Evolutionary conservation across 2,329 filamentous ascomycete species (phyloP), one percentile per base, ranked within the genome.

Genomic region (Cytospora chrysosperma): DNA sequence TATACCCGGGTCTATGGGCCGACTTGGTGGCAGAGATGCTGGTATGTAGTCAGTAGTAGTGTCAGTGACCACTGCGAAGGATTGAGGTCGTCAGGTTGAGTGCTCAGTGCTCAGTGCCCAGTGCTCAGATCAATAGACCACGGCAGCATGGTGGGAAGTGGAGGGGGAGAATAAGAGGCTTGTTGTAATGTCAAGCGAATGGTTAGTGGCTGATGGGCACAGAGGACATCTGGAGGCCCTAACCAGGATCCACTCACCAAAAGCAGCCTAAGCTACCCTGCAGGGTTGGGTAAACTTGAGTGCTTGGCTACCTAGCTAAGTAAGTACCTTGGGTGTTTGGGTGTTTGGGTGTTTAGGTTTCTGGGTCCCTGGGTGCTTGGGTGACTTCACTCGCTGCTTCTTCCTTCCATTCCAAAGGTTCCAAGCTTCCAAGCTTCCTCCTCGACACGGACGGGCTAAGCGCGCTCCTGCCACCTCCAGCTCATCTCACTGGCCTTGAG

Each of bases 201-300:
- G 43, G 43, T n/a, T 47, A 47, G 43, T 47, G 37, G 37, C 19
- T 40, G 19, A 47, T 40, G 47, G 57, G 40, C 51, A 49, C 51
- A 30, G 40, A 49, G 54, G 59, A n/a, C n/a, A n/a, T n/a, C n/a
- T n/a, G n/a, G n/a, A 49, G 54, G 59, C 27, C 59, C 59, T 61
- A 53, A 54, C 17, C 21, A 51, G 32, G 59, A 12, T 55, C 59
- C 59, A 61, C 59, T 28, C 21, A 49, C 51, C 58, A 60, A 49
- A 61, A 47, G 54, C 51, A 61, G 59, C 43, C 58, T 47, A 34
- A n/a, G 52, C 47, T 60, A 51, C 43, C 47, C 58, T 60, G 58
- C 50, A 60, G 58, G 58, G 53, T 61, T 56, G 28, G 52, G 59
- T 51, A 37, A 56, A 37, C 30, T 61, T 34, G 32, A 13, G 32